Evolutionary conservation across 1,139 yeast species (phyloP).

Genomic region (Kurtzmaniella quercitrusa): DNA sequence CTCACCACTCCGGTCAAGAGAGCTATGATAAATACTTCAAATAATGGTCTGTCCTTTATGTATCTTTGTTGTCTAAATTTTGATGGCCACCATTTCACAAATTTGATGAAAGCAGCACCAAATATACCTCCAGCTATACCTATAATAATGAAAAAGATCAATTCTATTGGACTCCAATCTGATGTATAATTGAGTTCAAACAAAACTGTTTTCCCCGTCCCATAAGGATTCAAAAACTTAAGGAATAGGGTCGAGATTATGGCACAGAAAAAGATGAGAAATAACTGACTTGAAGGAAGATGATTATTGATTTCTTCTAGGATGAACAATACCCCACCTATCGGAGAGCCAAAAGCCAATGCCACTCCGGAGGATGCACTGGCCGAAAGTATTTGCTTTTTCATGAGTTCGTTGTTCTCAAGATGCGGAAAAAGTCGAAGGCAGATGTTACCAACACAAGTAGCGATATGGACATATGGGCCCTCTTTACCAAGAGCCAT

Average conservation of each 20-base stretch:
- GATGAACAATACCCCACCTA: conserved; percentile 65
- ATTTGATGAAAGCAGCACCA: conserved; percentile 53
- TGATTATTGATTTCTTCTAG: conserved; percentile 63
- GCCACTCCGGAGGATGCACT: conserved; percentile 70
- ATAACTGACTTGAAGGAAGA: conserved; percentile 53
- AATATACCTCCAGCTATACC: conserved; percentile 58
- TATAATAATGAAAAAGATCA: conserved; percentile 42
- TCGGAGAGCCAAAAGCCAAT: conserved; percentile 65
- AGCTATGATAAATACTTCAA: conserved; percentile 48
- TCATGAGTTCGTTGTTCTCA: conserved; percentile 46
- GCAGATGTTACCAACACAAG: conserved; percentile 60
- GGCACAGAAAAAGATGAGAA: conserved; percentile 59
- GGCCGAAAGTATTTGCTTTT: conserved; percentile 58
- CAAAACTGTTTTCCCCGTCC: conserved; percentile 58
- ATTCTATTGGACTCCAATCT: conserved; percentile 52
- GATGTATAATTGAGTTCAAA: conserved; percentile 53
- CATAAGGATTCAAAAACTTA: conserved; percentile 57
- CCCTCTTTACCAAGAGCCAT: conserved; percentile 68
- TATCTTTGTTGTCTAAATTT: conserved; percentile 29
- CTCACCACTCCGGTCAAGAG: conserved; percentile 46
- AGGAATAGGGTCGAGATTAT: conserved; percentile 53
- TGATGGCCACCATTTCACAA: conserved; percentile 48
- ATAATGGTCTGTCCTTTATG: conserved; percentile 38
- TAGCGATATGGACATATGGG: conserved; percentile 67
- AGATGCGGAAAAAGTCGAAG: conserved; percentile 50